Evolutionary conservation across 2,329 filamentous ascomycete genomes (phyloP), one percentile per base, ranked within the genome.

Genomic region (Trichoderma sp.): DNA sequence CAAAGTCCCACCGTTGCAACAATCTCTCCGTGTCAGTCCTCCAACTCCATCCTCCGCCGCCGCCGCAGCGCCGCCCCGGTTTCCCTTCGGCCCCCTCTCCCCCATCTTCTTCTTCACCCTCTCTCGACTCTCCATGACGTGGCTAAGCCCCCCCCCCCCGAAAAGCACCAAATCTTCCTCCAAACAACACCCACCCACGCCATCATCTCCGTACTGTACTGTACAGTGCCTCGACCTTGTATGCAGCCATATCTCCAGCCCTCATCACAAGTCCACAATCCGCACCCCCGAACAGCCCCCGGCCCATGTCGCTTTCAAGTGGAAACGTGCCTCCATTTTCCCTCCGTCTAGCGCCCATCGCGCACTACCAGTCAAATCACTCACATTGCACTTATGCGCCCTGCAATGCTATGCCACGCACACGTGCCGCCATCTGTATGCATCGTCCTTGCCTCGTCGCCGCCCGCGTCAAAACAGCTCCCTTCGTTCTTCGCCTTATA

Each of bases 401-500:
- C 57, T 69, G 67, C 64, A 57, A 70, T 68, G 68, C 68, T 22
- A 70, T 70, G 69, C 70, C 60, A 69, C 64, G 66, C 68, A 71
- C 69, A 71, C 70, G 70, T 71, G 70, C 69, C 64, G 68, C 58
- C 64, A 52, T 63, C 15, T 63, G 45, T 64, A 39, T 67, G 52
- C 64, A 64, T 34, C 19, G 27, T 59, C 19, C 52, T 15, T 52
- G 32, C 45, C 42, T 66, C 63, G 25, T 59, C 34, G 37, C 25
- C 15, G 22, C n/a, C 32, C n/a, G 19, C 25, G n/a, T n/a, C 25
- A 48, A 19, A 19, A 34, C 58, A 48, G 15, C n/a, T 42, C 15
- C 25, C 29, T 50, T 27, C 29, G 19, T 10, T 10, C 45, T 32
- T 29, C 10, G 58, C 32, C 42, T 10, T 48, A 48, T 22, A 45